phyloP scores from a whole-genome alignment of 2,329 filamentous ascomycete species.

The Hypoxylon sp. region DNA sequence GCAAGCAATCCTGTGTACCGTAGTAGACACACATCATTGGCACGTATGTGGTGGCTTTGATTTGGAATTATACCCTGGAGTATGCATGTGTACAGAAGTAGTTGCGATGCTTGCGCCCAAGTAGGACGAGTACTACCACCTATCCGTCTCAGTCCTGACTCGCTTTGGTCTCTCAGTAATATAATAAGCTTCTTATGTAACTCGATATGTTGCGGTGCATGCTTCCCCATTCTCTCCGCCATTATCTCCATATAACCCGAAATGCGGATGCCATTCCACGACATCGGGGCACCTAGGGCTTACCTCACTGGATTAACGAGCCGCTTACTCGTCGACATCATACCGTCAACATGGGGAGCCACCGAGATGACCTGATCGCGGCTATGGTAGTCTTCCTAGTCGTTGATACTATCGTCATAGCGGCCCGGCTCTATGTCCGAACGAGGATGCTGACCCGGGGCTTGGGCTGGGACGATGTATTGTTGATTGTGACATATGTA shows the following conservation, averaged over 20 bases:
- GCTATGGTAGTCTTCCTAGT: slow-evolving; percentile 48
- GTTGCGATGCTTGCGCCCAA: neutral
- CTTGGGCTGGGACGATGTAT: slow-evolving; percentile 51
- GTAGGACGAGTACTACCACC: slow-evolving; percentile 21
- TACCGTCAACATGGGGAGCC: slow-evolving; percentile 26
- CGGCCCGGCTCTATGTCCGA: slow-evolving; percentile 49
- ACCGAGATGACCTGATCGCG: slow-evolving; percentile 45
- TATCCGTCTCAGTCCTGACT: neutral
- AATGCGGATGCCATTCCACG: slow-evolving; percentile 7
- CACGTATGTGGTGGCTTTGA: slow-evolving; percentile 7
- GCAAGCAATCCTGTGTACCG: slow-evolving; percentile 17
- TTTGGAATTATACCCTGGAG: neutral
- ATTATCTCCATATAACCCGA: slow-evolving; percentile 10
- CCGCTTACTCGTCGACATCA: slow-evolving; percentile 1
- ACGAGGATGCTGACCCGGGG: slow-evolving; percentile 45
- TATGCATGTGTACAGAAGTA: slow-evolving; percentile 8
- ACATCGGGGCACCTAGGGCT: slow-evolving; percentile 11
- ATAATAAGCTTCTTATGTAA: slow-evolving; percentile 2
- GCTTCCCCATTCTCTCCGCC: neutral
- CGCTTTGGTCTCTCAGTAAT: slow-evolving; percentile 2
- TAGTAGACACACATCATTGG: slow-evolving; percentile 16
- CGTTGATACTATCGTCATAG: slow-evolving; percentile 45
- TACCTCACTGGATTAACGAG: slow-evolving; percentile 18
- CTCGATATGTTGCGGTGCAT: slow-evolving; percentile 16
- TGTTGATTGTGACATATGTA: slow-evolving; percentile 49